Base-by-base conservation (phyloP, 345 rosid species). In the Rhizophora apiculata region DNA sequence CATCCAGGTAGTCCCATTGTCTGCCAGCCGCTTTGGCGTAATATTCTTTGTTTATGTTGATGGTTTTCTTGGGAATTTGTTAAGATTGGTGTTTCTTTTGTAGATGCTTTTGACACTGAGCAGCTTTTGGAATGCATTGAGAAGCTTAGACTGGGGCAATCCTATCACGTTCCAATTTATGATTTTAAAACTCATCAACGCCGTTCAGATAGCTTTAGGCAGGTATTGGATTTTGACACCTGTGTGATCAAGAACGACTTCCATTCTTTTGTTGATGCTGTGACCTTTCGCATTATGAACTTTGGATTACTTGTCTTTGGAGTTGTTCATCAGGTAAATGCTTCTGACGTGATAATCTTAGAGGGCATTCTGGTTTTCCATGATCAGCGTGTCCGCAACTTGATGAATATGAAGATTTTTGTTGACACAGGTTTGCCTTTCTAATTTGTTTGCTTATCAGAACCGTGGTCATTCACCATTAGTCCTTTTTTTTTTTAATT, bases 91-190 rank as follows among this genome's bases (percentile, higher is more conserved):
- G 52, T 70, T 48, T 72, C 27, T 68, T 73, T 27, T 3, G 49
- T 78, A 96, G 98, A 96, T 80, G 98, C 99, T 63, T 96, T 90
- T 79, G 99, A 96, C 74, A 92, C 98, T 8, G 97, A 96, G 78
- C 99, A 96, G 84, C 95, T 96, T 77, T 76, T 96, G 73, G 97
- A 89, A 67, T 96, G 99, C 73, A 57, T 86, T 71, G 61, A 81
- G 58, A 85, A 72, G 79, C 95, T 96, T 70, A 89, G 82, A 80
- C 77, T 83, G 48, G 91, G 98, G 4, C 96, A 84, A n/a, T 68
- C 93, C 37, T 88, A 86, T 75, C 96, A 96, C 71, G 89, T 96
- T 65, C 98, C 98, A 8, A 86, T 96, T 66, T 96, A 96, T 70
- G 93, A 96, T 82, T 96, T 96, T 75, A 92, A 89, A 86, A 86